Conservation (phyloP, 805 yeast genomes). For the Saccharomycopsis sp. region DNA sequence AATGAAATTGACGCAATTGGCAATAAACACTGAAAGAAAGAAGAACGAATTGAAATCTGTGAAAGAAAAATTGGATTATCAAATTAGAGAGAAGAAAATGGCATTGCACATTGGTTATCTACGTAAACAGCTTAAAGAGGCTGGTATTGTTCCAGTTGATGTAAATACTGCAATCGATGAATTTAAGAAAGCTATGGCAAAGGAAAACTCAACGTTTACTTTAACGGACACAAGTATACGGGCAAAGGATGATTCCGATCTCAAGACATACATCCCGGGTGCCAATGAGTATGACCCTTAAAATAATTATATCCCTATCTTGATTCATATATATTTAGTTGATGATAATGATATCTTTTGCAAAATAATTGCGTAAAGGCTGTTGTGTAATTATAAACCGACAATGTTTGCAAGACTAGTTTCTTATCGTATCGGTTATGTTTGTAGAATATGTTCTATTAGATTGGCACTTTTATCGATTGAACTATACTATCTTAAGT, state of each 20-base stretch:
- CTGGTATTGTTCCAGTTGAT: conserved; percentile 49
- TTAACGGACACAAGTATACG: conserved; percentile 51
- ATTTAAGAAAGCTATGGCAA: conserved; percentile 51
- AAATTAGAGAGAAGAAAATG: conserved; percentile 50
- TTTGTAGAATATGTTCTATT: no score
- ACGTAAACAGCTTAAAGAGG: conserved; percentile 51
- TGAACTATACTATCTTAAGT: no score
- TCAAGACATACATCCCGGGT: conserved; percentile 50
- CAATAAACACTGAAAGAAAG: conserved; percentile 43
- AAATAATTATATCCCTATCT: no score
- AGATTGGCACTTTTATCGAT: no score
- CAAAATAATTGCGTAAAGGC: no score
- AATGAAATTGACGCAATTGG: conserved; percentile 36
- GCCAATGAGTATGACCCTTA: conserved; percentile 56
- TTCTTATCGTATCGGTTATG: no score
- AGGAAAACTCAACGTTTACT: conserved; percentile 49
- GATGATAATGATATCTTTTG: no score
- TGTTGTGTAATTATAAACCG: no score
- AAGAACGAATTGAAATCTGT: conserved; percentile 46
- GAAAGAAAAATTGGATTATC: conserved; percentile 43
- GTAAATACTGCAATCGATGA: conserved; percentile 47
- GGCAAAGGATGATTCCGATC: conserved; percentile 45
- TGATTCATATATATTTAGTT: no score
- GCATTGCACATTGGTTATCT: conserved; percentile 60
- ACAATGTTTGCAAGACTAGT: no score